Base-by-base conservation (phyloP, 192 early-diverging fungal species). In the Fimicolochytrium jonesii region DNA sequence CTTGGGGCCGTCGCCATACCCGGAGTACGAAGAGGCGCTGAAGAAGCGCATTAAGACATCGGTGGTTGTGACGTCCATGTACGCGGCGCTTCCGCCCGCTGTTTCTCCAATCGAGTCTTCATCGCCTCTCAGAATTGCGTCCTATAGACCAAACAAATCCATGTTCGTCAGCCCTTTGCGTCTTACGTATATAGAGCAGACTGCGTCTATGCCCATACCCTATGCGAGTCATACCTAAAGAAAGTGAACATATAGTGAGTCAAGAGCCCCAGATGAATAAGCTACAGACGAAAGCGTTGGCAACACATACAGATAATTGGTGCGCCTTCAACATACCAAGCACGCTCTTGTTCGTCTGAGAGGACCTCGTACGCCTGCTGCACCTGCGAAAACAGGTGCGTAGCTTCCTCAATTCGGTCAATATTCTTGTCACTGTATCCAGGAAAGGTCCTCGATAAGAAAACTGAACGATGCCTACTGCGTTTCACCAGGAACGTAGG, bases 301-400 rank as follows among this genome's bases (percentile, higher is more conserved):
- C n/a, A n/a, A n/a, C n/a, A n/a, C n/a, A n/a, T n/a, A n/a, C n/a
- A n/a, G n/a, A n/a, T n/a, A n/a, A n/a, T n/a, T n/a, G n/a, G n/a
- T n/a, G n/a, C 37, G 23, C 46, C 46, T 22, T 7, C 23, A 39
- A 51, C 69, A 39, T 85, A 92, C 95, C 94, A 98, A 11, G 89
- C 76, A n/a, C 93, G 88, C 75, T 98, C 94, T 42, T 95, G 87
- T 15, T 86, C 86, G 75, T 99, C 93, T 35, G 84, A 90, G 32
- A 99, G 74, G 1, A 92, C 88, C 66, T 96, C 91, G 69, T 98
- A 97, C 5, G 97, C 97, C 55, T 92, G 81, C 60, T 90, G 91
- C 48, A 99, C 89, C 52, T 89, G 74, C 1, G 92, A 86, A 82
- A 99, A 99, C 30, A 85, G 72, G 39, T 85, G 75, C 6, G 92